Base-by-base conservation (phyloP, 75 land plant genomes). In the Selaginella tamariscina region DNA sequence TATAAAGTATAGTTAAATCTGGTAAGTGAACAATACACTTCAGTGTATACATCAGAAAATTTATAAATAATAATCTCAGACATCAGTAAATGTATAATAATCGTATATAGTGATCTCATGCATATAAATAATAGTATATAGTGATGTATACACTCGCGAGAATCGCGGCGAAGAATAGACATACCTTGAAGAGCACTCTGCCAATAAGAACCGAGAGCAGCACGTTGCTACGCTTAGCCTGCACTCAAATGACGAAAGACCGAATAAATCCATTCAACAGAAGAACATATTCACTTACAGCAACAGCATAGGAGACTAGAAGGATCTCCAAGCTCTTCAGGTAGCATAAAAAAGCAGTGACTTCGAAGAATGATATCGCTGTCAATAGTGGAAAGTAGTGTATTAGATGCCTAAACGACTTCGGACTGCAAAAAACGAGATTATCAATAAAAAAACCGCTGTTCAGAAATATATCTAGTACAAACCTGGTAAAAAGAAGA, bases 181-280 rank as follows among this genome's bases (percentile, higher is more conserved):
- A 27, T 66, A 72, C 78, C 78, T 76, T 73, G 56, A 76, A 76
- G 29, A 76, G 27, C 22, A 76, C 62, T 32, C 60, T 77, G 22
- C 78, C 78, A 32, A 76, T 64, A 23, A 76, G 24, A 20, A 76
- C 78, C 56, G 78, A 74, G 23, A 76, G 32, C 30, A 76, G 32
- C 28, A 76, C 78, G 28, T 76, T 76, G 78, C 78, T 76, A 32
- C 78, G 71, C 31, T 76, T 76, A 30, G 78, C 78, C 78, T 76
- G 77, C 29, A 74, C 30, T 21, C 27, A 59, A 59, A 23, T 8
- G 62, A 59, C 8, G 8, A 59, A 59, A 21, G 26, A 59, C 26
- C 27, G 55, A n/a, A 73, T 29, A 73, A 64, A 27, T 27, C n/a
- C n/a, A 5, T 11, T 32, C 15, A 26, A 67, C 29, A 64, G 27